These are phyloP conservation scores for Coprinopsis sp. DNA, from an alignment of 768 basidiomycete species.

Conservation along the genomic window DNA sequence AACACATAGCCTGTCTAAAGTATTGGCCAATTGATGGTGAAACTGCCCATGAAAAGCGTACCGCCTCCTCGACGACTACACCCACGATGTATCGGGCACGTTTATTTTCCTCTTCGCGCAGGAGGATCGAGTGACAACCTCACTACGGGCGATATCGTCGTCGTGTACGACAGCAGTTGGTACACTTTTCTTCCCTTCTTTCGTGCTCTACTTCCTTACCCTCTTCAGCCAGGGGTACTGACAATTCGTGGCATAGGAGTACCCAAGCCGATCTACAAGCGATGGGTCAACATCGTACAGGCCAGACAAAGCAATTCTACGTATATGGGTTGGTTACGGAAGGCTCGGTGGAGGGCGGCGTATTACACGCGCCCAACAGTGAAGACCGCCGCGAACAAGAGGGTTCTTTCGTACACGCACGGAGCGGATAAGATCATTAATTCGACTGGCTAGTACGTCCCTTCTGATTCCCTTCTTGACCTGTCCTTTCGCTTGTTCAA, in stretches of 20 bases:
- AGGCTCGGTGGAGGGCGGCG: slow-evolving; percentile 90
- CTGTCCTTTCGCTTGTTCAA: slow-evolving; percentile 43
- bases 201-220: slow-evolving; percentile 13
- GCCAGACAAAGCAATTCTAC: slow-evolving; percentile 95
- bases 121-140: slow-evolving; percentile 94
- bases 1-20: slow-evolving; percentile 41
- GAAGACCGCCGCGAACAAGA: slow-evolving; percentile 92
- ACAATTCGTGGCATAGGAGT: slow-evolving; percentile 53
- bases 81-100: slow-evolving; percentile 88
- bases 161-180: slow-evolving; percentile 97
- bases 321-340: slow-evolving; percentile 95
- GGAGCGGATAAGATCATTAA: slow-evolving; percentile 97
- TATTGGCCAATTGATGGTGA: slow-evolving; percentile 97
- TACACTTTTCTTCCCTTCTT: too few species aligned
- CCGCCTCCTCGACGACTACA: slow-evolving; percentile 98
- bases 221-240: not conserved
- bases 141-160: slow-evolving; percentile 91
- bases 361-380: slow-evolving; percentile 77
- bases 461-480: slow-evolving; percentile 1
- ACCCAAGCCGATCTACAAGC: slow-evolving; percentile 98
- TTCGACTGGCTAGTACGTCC: slow-evolving; percentile 60
- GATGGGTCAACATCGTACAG: slow-evolving; percentile 96
- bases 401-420: slow-evolving; percentile 90
- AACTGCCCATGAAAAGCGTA: slow-evolving; percentile 96
- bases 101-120: slow-evolving; percentile 97